Conservation (phyloP, 495 filamentous ascomycete species). For the Aspergillus incahuasiensis region DNA sequence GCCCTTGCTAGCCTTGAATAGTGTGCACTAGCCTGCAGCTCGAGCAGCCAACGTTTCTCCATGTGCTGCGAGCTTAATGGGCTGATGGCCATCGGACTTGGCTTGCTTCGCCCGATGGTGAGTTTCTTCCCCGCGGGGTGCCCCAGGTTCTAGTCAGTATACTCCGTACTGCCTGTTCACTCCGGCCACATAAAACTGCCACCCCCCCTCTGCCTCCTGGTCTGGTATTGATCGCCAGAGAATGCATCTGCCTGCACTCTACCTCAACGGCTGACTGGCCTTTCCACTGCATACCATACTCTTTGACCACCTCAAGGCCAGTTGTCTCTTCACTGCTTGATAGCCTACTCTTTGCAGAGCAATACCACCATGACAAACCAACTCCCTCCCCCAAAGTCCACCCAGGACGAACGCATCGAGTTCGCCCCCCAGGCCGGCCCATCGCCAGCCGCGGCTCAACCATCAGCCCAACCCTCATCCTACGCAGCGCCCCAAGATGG, state of each 20-base stretch:
- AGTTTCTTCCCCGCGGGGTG: conserved; percentile 34
- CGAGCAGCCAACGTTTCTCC: background rate
- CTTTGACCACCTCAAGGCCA: background rate
- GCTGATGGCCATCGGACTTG: conserved; percentile 15
- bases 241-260: background rate
- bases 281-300: background rate
- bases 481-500: background rate
- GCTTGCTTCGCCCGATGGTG: conserved; percentile 15
- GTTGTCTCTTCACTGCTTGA: too few relatives aligned
- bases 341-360: too few relatives aligned
- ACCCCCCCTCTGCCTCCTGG: background rate
- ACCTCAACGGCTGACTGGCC: conserved; percentile 3
- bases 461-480: background rate
- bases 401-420: conserved; percentile 38
- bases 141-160: conserved; percentile 6
- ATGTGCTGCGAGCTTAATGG: background rate
- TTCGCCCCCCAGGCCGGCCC: conserved; percentile 29
- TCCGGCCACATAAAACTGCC: background rate
- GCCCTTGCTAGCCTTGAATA: background rate
- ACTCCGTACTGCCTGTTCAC: too few relatives aligned
- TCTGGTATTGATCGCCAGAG: background rate
- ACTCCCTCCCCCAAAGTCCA: conserved; percentile 13
- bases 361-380: conserved; percentile 19
- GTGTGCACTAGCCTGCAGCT: background rate
- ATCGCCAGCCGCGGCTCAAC: background rate